phyloP scores from a whole-genome alignment of 106 monocot genomes.

The Acorus gramineus region DNA sequence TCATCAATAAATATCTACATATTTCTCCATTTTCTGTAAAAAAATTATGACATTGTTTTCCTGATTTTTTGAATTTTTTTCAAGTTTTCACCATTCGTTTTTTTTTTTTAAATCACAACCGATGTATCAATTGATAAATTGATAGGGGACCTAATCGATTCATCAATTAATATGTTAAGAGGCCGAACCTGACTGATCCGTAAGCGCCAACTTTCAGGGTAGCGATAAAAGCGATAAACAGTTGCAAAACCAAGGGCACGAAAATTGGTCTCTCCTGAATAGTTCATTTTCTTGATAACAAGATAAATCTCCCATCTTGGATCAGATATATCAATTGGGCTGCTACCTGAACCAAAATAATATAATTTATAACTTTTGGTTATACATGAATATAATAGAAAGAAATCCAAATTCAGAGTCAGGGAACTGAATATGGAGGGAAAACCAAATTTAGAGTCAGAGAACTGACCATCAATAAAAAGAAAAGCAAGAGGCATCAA shows the following conservation, averaged over 20 bases:
- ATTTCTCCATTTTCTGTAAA: too few relatives aligned
- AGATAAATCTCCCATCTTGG: slow-evolving; percentile 87
- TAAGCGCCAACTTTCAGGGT: slow-evolving; percentile 72
- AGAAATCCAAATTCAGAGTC: too few relatives aligned
- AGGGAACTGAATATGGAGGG: too few relatives aligned
- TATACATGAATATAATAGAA: too few relatives aligned
- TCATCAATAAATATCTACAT: too few relatives aligned
- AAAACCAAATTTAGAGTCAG: not conserved
- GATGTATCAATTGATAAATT: too few relatives aligned
- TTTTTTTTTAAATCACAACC: too few relatives aligned
- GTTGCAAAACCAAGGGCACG: slow-evolving; percentile 72
- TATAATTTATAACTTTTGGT: not conserved
- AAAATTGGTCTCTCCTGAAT: slow-evolving; percentile 17
- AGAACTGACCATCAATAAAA: slow-evolving; percentile 70
- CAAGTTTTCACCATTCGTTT: too few relatives aligned
- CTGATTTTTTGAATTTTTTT: too few relatives aligned
- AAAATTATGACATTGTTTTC: too few relatives aligned
- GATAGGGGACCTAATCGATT: too few relatives aligned
- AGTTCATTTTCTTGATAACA: slow-evolving; percentile 37
- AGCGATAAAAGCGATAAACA: slow-evolving; percentile 72
- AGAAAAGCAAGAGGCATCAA: slow-evolving; percentile 71
- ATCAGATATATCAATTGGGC: slow-evolving; percentile 74
- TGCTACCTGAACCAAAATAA: slow-evolving; percentile 42
- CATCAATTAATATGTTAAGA: not conserved
- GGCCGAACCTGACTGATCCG: slow-evolving; percentile 79